phyloP scores from a whole-genome alignment of 805 yeast species.

The Candida morakotiae region DNA sequence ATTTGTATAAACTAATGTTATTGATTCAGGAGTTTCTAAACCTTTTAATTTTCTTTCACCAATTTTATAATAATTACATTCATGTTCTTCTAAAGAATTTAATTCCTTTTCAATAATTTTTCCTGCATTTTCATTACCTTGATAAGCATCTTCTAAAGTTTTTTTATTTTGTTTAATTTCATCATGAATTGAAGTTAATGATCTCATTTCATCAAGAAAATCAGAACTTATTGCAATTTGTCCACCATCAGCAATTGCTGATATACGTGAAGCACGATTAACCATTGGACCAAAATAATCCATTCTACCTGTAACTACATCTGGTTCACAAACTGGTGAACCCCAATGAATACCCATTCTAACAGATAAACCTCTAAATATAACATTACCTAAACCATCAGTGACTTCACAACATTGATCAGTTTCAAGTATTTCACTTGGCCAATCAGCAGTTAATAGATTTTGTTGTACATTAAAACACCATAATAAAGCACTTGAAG shows the following conservation, averaged over 20 bases:
- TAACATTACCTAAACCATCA: slow-evolving; percentile 54
- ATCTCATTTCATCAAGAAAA: slow-evolving; percentile 66
- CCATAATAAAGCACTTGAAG: slow-evolving; percentile 88
- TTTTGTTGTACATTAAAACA: slow-evolving; percentile 90
- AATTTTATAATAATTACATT: slow-evolving; percentile 60
- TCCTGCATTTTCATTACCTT: slow-evolving; percentile 44
- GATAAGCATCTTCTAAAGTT: slow-evolving; percentile 38
- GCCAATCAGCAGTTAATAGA: slow-evolving; percentile 86
- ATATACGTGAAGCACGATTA: slow-evolving; percentile 87
- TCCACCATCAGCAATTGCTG: slow-evolving; percentile 98
- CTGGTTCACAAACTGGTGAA: slow-evolving; percentile 90
- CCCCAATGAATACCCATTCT: slow-evolving; percentile 99
- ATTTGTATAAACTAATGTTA: slow-evolving; percentile 74
- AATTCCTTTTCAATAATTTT: slow-evolving; percentile 64
- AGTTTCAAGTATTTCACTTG: slow-evolving; percentile 79
- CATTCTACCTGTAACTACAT: slow-evolving; percentile 94
- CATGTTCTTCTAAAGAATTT: slow-evolving; percentile 59
- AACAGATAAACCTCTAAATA: slow-evolving; percentile 88
- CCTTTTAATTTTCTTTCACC: slow-evolving; percentile 94
- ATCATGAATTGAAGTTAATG: slow-evolving; percentile 47
- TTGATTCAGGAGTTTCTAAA: slow-evolving; percentile 84
- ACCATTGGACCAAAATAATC: slow-evolving; percentile 99
- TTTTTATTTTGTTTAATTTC: slow-evolving; percentile 26
- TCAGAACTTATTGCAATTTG: slow-evolving; percentile 86
- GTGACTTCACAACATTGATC: slow-evolving; percentile 79